These are phyloP conservation scores for Hypoxylon sp. DNA, from an alignment of 2,329 filamentous ascomycete species.

Conservation along the genomic window DNA sequence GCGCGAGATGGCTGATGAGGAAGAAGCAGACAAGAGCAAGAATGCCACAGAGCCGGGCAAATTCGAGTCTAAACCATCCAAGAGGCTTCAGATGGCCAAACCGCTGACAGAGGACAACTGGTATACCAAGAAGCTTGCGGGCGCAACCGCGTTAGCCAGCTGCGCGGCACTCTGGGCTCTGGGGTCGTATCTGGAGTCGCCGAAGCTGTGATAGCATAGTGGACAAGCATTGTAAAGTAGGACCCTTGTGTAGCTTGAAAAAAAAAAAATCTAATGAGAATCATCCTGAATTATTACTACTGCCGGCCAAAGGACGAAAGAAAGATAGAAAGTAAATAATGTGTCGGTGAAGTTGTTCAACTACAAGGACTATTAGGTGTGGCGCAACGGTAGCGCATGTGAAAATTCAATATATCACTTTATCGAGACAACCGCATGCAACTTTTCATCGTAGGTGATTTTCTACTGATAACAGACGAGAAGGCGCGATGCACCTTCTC, in stretches of 20 bases:
- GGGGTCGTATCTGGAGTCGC: conserved; percentile 59
- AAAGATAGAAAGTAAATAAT: no score
- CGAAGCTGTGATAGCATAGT: conserved; percentile 30
- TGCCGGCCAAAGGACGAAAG: no score
- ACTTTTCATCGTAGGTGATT: no score
- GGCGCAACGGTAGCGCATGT: no score
- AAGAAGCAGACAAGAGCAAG: conserved; percentile 47
- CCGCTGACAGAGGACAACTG: conserved; percentile 71
- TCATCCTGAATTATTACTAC: no score
- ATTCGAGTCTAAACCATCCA: conserved; percentile 33
- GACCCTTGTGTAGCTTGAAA: no score
- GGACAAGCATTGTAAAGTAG: background rate
- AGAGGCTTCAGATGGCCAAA: conserved; percentile 60
- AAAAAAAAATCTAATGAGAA: background rate
- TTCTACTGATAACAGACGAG: no score
- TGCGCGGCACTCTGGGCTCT: conserved; percentile 67
- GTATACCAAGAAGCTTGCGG: conserved; percentile 70
- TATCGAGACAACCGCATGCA: no score
- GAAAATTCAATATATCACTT: no score
- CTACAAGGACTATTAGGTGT: no score
- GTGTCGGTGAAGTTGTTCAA: no score
- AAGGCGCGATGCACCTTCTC: no score
- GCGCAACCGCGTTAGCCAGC: conserved; percentile 68
- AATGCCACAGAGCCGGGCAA: conserved; percentile 40
- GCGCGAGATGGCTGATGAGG: conserved; percentile 57